Evolutionary conservation across 2,329 filamentous ascomycete genomes (phyloP), one percentile per base, ranked within the genome.

Genomic region (Harringtonia lauricola): DNA sequence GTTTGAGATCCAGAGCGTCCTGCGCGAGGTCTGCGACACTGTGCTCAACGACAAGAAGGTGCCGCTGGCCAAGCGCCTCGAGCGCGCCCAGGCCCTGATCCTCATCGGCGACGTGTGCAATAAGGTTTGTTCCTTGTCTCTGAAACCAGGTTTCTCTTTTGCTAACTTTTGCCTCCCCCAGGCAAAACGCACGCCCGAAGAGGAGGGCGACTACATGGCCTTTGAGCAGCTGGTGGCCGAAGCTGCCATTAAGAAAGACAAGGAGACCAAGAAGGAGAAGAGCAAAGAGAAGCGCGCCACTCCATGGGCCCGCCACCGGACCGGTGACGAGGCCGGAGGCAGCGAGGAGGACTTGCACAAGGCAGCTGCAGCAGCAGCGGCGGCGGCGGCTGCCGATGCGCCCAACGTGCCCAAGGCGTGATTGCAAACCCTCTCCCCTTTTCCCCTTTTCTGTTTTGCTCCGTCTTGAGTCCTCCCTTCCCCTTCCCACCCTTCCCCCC

Each of bases 171-270:
- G 45, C 49, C 51, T 10, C 2, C 38, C 18, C 19, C 52, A 95
- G 89, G 86, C 90, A 34, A 76, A 84, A 61, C 81, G 92, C 49
- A 83, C 90, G 43, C 83, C 90, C 35, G 92, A 98, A 51, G 92
- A 98, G 68, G 92, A 98, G 64, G 90, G 92, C 51, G 92, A 96
- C 57, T 96, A 94, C 65, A 94, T 98, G 78, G 89, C 90, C 15
- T 98, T 98, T 54, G 92, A 98, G 63, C 88, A 96, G 64, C 80
- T 98, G 44, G 94, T 98, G 63, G 89, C 92, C 41, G 92, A 98
- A 61, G 90, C 90, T 5, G 88, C 89, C 45, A 83, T 88, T 43
- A 96, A 96, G 75, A 95, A 95, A 66, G 87, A 92, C 57, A 81
- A 87, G 61, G 83, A 90, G 56, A 78, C 85, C 45, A 83, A 37